phyloP scores from a whole-genome alignment of 2,329 filamentous ascomycete species.

The Myriosclerotinia curreyana region DNA sequence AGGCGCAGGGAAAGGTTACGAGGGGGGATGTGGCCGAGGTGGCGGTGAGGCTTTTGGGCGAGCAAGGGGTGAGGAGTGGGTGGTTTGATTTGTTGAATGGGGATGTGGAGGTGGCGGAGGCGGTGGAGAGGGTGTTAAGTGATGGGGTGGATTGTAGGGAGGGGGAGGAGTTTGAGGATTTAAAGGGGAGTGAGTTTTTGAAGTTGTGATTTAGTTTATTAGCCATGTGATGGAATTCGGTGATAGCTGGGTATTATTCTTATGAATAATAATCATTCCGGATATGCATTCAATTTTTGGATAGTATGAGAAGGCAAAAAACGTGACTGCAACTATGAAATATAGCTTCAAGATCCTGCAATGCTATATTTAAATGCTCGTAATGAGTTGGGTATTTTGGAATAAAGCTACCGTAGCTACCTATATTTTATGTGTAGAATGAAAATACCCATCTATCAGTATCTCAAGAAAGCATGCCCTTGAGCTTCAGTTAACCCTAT shows the following conservation, averaged over 20 bases:
- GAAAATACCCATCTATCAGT: not conserved
- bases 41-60: conserved; percentile 52
- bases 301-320: no score
- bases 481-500: not conserved
- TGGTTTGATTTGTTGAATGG: conserved; percentile 53
- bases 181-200: conserved; percentile 27
- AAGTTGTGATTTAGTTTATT: not conserved
- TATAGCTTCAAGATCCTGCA: no score
- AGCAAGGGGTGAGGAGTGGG: conserved; percentile 49
- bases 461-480: not conserved
- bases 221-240: not conserved
- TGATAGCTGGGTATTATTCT: not conserved
- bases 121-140: conserved; percentile 49
- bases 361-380: no score
- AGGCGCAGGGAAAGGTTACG: conserved; percentile 43
- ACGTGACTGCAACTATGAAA: no score
- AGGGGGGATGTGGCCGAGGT: conserved; percentile 60
- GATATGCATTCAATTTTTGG: no score
- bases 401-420: not conserved
- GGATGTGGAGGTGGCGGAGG: conserved; percentile 47
- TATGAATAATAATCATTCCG: no score
- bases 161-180: conserved; percentile 45
- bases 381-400: not conserved
- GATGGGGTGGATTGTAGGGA: conserved; percentile 52
- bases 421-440: not conserved